Conservation (phyloP, 1,139 yeast genomes). For the Sugiyamaella pinicola region DNA sequence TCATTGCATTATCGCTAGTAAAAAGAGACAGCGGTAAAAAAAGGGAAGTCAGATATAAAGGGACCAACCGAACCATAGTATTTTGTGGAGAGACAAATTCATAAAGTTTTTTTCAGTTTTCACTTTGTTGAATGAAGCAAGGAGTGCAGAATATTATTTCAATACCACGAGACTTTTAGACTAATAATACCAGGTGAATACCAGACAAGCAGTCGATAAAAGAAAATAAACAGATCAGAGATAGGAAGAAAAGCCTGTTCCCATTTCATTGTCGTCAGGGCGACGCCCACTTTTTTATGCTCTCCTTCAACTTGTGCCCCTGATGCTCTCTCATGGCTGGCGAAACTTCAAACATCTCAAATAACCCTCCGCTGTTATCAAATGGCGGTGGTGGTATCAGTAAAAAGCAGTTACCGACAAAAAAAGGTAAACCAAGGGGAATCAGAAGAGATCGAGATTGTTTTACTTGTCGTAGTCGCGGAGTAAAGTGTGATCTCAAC, state of each 20-base stretch:
- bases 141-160: too few species aligned
- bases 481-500: conserved; percentile 34
- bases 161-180: too few species aligned
- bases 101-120: too few species aligned
- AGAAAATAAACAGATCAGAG: background rate
- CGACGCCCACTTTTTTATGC: background rate
- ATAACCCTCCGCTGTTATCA: background rate
- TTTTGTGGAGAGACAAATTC: background rate
- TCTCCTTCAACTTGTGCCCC: too few species aligned
- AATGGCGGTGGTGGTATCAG: conserved; percentile 2
- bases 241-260: background rate
- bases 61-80: background rate
- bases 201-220: too few species aligned
- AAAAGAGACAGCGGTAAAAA: background rate
- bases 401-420: conserved; percentile 9
- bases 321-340: conserved; percentile 10
- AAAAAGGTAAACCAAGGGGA: conserved; percentile 34
- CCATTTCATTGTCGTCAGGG: background rate
- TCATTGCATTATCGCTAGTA: conserved; percentile 1
- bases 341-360: background rate
- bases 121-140: too few species aligned
- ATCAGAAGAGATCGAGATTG: conserved; percentile 33
- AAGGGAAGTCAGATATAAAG: background rate
- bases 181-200: too few species aligned
- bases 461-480: conserved; percentile 31